A percentile compares a stretch with the other conserved stretches of the same genome.
Evolutionary conservation across 306 rosid species (phyloP).

Genomic region (Quercus bicolor): DNA sequence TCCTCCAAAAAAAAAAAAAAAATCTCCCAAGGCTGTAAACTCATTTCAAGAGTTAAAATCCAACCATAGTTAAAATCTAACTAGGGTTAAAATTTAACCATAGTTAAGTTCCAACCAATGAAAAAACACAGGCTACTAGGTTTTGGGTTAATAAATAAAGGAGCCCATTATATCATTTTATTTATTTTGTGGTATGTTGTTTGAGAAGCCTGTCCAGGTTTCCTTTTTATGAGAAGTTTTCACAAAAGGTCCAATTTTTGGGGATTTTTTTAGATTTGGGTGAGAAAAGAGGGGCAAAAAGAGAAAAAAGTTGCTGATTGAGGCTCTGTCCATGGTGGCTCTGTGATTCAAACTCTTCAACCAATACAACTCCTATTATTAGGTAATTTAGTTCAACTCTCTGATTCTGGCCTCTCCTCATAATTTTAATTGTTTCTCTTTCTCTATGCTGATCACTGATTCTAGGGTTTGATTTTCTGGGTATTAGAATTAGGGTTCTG

Average conservation of each 20-base stretch:
- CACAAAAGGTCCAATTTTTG: constrained; percentile 19
- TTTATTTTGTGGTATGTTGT: too few relatives aligned
- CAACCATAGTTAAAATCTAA: too few relatives aligned
- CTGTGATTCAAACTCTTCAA: constrained; percentile 24
- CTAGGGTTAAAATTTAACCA: too few relatives aligned
- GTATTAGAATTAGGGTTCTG: background rate
- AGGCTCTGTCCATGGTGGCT: constrained; percentile 30
- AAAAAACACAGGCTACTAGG: too few relatives aligned
- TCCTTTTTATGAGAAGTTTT: constrained; percentile 1
- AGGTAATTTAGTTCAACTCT: constrained; percentile 9
- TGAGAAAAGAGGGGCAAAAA: constrained; percentile 8
- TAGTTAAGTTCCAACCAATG: too few relatives aligned
- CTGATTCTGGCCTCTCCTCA: background rate
- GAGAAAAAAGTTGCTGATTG: constrained; percentile 21
- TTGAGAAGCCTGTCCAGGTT: too few relatives aligned
- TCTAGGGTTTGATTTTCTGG: constrained; percentile 9
- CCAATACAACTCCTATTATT: background rate
- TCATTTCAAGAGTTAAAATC: too few relatives aligned
- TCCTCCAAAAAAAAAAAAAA: too few relatives aligned
- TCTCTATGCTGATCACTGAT: background rate
- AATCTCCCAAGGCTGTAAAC: too few relatives aligned
- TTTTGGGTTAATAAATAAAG: too few relatives aligned
- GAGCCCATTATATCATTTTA: too few relatives aligned
- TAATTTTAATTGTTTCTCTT: background rate
- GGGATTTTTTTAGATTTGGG: constrained; percentile 17